A percentile compares a stretch with the other conserved stretches of the same genome.
These are phyloP conservation scores for Tillandsia leiboldiana DNA, from an alignment of 176 grass and related monocot species.

Conservation along the genomic window DNA sequence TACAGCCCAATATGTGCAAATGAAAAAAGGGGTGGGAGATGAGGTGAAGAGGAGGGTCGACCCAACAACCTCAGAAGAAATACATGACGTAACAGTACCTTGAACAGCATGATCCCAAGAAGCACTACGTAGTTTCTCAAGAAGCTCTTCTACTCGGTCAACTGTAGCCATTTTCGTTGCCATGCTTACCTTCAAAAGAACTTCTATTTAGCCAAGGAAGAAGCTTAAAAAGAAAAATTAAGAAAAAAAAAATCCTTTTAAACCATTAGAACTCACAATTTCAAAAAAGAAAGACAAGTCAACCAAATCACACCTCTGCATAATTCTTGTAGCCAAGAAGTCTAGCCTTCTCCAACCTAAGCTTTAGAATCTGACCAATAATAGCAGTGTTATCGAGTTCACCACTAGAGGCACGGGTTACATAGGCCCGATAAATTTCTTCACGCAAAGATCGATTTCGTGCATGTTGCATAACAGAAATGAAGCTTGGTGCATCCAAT, in stretches of 20 bases:
- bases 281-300: background rate
- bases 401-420: constrained; percentile 64
- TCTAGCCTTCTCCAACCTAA: constrained; percentile 85
- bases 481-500: constrained; percentile 77
- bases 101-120: constrained; percentile 89
- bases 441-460: constrained; percentile 70
- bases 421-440: constrained; percentile 80
- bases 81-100: constrained; percentile 31
- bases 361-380: constrained; percentile 66
- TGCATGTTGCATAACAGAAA: constrained; percentile 93
- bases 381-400: constrained; percentile 87
- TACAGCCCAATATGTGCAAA: background rate
- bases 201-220: constrained; percentile 15
- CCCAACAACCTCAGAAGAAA: constrained; percentile 1
- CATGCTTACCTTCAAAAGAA: constrained; percentile 64
- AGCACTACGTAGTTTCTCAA: constrained; percentile 86
- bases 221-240: background rate
- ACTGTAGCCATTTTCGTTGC: constrained; percentile 89
- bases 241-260: background rate
- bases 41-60: background rate
- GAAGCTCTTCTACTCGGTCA: constrained; percentile 77
- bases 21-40: background rate
- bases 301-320: constrained; percentile 52
- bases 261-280: background rate
- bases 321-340: constrained; percentile 92